Evolutionary conservation across 139 green algal species (phyloP), one percentile per base, ranked within the genome.

Genomic region (Chlorella sp.): DNA sequence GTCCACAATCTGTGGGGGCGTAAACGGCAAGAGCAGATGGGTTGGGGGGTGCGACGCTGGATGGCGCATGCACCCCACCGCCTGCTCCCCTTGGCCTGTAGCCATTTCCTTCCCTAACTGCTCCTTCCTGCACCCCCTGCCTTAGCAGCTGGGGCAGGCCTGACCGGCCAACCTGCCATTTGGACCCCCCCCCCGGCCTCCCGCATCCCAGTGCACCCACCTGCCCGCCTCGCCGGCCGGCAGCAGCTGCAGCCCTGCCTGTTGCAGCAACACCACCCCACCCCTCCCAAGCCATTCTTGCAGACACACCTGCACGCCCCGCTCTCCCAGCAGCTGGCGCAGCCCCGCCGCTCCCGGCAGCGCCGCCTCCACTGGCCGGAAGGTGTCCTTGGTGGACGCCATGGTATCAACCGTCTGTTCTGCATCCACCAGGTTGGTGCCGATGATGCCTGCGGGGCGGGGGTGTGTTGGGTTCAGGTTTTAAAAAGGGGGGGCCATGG

Each of bases 371-470:
- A 81, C 44, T 17, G 24, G 11, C 41, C 14, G 44, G 48, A 73
- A 76, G 70, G 48, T 60, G 24, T 54, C 64, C 26, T 77, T 24
- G 6, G 46, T 38, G 28, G 90, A 81, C 13, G 73, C 67, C 28
- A 98, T 90, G 44, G 79, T 88, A 14, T 80, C 84, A 38, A 94
- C 93, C 40, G 94, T 97, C 80, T 98, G 92, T 64, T 96, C 92
- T 0, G 95, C 95, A 88, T 97, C 79, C 44, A 94, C 84, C 36
- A 96, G 70, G 83, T 98, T 98, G 43, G 94, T 98, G 43, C 95
- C 96, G 38, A 98, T 98, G 87, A 98, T 98, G 84, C 96, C 76
- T 82, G 76, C 72, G 40, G 40, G 62, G 65, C 16, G n/a, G n/a
- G 34, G 60, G 60, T 68, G 60, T 36, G 24, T 30, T 68, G 24